Conservation (phyloP, 2,329 filamentous ascomycete genomes). For the Diaporthe sp. region DNA sequence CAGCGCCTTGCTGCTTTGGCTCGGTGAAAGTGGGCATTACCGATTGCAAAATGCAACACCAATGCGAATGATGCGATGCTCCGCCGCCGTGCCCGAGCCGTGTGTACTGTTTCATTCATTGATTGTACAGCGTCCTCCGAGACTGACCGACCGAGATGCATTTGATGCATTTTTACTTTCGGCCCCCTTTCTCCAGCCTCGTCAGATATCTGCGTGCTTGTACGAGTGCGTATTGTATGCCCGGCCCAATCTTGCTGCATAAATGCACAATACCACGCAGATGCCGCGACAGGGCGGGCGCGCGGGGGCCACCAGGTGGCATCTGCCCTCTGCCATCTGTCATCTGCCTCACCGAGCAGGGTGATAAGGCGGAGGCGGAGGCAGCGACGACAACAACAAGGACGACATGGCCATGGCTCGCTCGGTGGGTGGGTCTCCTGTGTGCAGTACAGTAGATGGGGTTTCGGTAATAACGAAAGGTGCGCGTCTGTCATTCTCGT, state of each 20-base stretch:
- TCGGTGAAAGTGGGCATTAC: slow-evolving; percentile 32
- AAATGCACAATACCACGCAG: slow-evolving; percentile 9
- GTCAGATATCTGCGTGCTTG: background rate
- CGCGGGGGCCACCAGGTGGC: slow-evolving; percentile 23
- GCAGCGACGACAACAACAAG: background rate
- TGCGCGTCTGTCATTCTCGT: slow-evolving; percentile 30
- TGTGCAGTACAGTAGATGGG: slow-evolving; percentile 21
- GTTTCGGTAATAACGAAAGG: slow-evolving; percentile 42
- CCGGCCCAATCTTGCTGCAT: slow-evolving; percentile 19
- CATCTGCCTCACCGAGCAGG: slow-evolving; percentile 1
- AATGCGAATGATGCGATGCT: background rate
- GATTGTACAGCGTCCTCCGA: slow-evolving; percentile 9
- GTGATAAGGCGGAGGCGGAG: slow-evolving; percentile 18
- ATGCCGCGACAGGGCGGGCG: slow-evolving; percentile 33
- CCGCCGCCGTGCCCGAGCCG: background rate
- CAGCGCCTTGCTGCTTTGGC: slow-evolving; percentile 25
- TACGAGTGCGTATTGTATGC: background rate
- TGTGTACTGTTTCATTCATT: background rate
- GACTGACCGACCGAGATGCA: slow-evolving; percentile 18
- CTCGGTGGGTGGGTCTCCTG: slow-evolving; percentile 1
- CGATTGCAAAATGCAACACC: slow-evolving; percentile 9
- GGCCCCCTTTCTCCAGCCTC: slow-evolving; percentile 33
- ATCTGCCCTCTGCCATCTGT: slow-evolving; percentile 13
- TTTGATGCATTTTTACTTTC: slow-evolving; percentile 25
- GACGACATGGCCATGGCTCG: slow-evolving; percentile 15